Evolutionary conservation across 495 filamentous ascomycete species (phyloP).

Genomic region (Thermothielavioides terrestris): DNA sequence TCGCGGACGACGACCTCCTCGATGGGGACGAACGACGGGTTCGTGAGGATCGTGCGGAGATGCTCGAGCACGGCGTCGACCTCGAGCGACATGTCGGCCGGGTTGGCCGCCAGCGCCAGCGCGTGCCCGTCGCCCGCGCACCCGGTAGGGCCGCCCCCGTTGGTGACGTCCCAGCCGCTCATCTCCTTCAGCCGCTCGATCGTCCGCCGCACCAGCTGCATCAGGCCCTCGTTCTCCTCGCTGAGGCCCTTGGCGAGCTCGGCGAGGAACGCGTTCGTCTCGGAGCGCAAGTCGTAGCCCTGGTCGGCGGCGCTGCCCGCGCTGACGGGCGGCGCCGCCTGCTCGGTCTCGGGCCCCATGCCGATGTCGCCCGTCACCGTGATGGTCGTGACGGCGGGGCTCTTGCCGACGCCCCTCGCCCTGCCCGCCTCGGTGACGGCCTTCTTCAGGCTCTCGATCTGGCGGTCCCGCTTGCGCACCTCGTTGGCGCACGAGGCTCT

Average conservation of each 20-base stretch:
- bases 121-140: constrained; percentile 34
- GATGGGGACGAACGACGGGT: constrained; percentile 92
- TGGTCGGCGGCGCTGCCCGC: constrained; percentile 45
- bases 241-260: constrained; percentile 79
- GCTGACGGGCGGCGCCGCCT: constrained; percentile 32
- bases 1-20: constrained; percentile 87
- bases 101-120: constrained; percentile 47
- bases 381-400: constrained; percentile 44
- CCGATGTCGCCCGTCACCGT: constrained; percentile 44
- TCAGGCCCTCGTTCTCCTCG: constrained; percentile 85
- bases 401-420: constrained; percentile 39
- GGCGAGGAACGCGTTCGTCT: constrained; percentile 89
- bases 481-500: constrained; percentile 84
- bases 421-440: constrained; percentile 50
- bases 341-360: constrained; percentile 27
- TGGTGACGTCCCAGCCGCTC: constrained; percentile 53
- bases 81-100: constrained; percentile 62
- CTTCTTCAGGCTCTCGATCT: constrained; percentile 79
- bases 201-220: constrained; percentile 62
- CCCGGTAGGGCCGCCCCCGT: constrained; percentile 5
- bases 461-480: constrained; percentile 79
- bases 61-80: constrained; percentile 70
- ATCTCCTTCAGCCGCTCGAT: constrained; percentile 65
- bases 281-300: constrained; percentile 66
- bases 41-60: constrained; percentile 73